Percentiles rank a stretch among this genome's conserved stretches.
Evolutionary conservation across 2,329 filamentous ascomycete genomes (phyloP).

Genomic region (Xylaria sp.): DNA sequence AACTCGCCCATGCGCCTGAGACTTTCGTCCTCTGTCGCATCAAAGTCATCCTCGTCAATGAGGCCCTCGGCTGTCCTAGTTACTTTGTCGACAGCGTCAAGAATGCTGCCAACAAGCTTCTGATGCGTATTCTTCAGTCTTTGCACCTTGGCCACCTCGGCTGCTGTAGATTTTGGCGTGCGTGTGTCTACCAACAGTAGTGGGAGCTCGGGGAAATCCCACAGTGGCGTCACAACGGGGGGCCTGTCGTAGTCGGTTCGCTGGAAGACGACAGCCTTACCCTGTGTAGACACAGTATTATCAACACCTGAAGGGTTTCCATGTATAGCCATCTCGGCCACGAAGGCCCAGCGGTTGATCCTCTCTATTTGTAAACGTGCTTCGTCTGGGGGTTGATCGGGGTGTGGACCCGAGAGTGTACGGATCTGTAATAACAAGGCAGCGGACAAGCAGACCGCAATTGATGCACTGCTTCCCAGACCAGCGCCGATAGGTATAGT

Average conservation of each 20-base stretch:
- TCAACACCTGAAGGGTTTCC: conserved; percentile 97
- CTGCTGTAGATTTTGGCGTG: conserved; percentile 84
- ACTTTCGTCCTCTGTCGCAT: conserved; percentile 69
- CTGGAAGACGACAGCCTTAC: conserved; percentile 93
- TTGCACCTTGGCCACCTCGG: conserved; percentile 87
- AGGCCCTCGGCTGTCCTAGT: conserved; percentile 65
- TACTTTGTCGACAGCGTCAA: conserved; percentile 85
- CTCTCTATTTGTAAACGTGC: conserved; percentile 90
- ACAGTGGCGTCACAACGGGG: conserved; percentile 78
- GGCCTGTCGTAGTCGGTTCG: conserved; percentile 80
- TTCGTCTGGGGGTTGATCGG: conserved; percentile 88
- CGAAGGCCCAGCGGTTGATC: conserved; percentile 98
- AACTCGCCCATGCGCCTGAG: conserved; percentile 84
- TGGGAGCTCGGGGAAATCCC: conserved; percentile 91
- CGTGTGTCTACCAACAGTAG: conserved; percentile 89
- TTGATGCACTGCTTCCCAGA: conserved; percentile 92
- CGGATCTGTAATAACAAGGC: conserved; percentile 89
- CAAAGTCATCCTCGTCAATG: conserved; percentile 71
- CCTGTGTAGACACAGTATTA: conserved; percentile 93
- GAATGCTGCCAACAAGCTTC: conserved; percentile 79
- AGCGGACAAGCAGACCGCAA: conserved; percentile 86
- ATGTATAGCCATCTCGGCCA: conserved; percentile 96
- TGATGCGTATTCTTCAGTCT: conserved; percentile 77
- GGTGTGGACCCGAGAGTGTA: conserved; percentile 88
- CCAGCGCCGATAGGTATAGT: conserved; percentile 94